Base-by-base conservation (phyloP, 768 basidiomycete species). In the Auricularia sp. region DNA sequence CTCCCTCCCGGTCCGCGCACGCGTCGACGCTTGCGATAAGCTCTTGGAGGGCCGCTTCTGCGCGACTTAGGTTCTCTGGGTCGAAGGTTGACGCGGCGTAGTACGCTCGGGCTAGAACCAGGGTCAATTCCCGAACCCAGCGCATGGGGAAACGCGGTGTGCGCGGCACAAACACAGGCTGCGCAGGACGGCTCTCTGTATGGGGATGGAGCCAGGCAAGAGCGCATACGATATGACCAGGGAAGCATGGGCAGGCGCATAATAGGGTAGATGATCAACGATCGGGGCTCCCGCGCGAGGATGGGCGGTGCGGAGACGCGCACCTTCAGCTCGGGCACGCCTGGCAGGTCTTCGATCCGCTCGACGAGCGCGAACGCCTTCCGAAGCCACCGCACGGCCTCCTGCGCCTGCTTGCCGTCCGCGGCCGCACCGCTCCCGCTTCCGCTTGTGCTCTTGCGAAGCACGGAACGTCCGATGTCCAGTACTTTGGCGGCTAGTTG, bases 1-100 rank as follows among this genome's bases (percentile, higher is more conserved):
- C 29, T 29, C 29, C 29, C 29, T 29, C 29, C 29, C 29, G 29
- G 29, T 29, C 80, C 64, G 76, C 73, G 64, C 81, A 79, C 70
- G 78, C 73, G 73, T 86, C 84, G 70, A 84, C 79, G 68, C 81
- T 79, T 62, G 81, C 80, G 65, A 89, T 80, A 67, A 92, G 83
- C 77, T 92, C 90, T 68, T 90, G 83, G 65, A 93, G 77, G 65
- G 90, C 81, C 62, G 83, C 84, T 78, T 92, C 90, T 67, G 91
- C 90, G 66, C 87, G 83, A 23, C 72, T 74, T 51, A 84, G 71
- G 68, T 83, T 78, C 66, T 82, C 81, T 67, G 77, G 74, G 74
- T 90, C 87, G 74, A 85, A 83, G 69, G 83, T 79, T 68, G 87
- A 87, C 64, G 89, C 84, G 64, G 87, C 74, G 73, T 87, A 90